Base-by-base conservation (phyloP, 2,329 filamentous ascomycete species). In the Chrysosporium keratinophilum region DNA sequence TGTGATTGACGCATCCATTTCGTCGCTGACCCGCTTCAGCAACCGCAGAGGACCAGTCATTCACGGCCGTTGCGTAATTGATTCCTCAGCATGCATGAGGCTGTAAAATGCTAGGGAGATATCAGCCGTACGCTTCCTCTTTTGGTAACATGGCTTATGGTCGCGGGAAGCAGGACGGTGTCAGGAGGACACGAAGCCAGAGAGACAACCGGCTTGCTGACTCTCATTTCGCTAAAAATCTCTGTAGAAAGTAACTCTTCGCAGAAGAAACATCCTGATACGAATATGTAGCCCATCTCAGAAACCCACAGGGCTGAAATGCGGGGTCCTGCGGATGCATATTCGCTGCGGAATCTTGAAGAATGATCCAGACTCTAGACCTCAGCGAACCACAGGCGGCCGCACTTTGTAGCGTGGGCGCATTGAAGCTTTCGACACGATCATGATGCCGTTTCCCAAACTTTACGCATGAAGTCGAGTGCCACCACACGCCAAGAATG, bases 191-290 rank as follows among this genome's bases (percentile, higher is more conserved):
- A 28, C 31, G 14, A 48, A 39, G 5, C 20, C 14, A 17, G n/a
- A 12, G 12, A 11, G 34, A 33, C 23, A 14, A 41, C 19, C 12
- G 35, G 20, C 20, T 9, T 40, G 17, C 20, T 19, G n/a, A 28
- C 40, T 40, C 39, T 11, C 34, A 19, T 33, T 35, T 50, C 48
- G 48, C 48, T 50, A 34, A 43, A 50, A 50, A 42, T 14, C 42
- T 42, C 48, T 50, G 3, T 14, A 50, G 48, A 50, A 11, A 50
- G 39, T 11, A 50, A 50, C 31, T 3, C 3, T 19, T 10, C 31
- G 6, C 14, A 17, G 10, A 34, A n/a, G 1, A 17, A 12, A n/a
- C 28, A 19, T 28, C 34, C 37, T 10, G 37, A 50, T 50, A 34
- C 20, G 48, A 34, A 33, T 31, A 5, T 9, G 37, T 33, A 15